These are phyloP conservation scores for Mortierella sp. DNA, from an alignment of 371 early-diverging fungal species.

Conservation along the genomic window DNA sequence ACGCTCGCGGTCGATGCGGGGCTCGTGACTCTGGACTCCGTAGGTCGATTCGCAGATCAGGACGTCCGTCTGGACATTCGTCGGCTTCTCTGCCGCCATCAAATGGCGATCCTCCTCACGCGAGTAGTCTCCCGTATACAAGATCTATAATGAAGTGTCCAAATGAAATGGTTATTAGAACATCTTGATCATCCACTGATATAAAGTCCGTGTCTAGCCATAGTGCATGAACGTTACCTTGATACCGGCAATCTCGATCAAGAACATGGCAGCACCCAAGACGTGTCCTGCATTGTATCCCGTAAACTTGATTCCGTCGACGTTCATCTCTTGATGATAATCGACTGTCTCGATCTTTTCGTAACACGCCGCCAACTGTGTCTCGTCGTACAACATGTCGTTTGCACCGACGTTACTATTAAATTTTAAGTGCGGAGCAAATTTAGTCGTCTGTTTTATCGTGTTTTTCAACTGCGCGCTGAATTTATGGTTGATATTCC, in stretches of 20 bases:
- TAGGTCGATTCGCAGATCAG: constrained; percentile 99
- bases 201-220: not conserved
- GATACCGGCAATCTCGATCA: constrained; percentile 98
- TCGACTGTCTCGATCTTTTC: constrained; percentile 98
- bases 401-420: constrained; percentile 86
- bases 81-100: constrained; percentile 98
- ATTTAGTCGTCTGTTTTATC: not conserved
- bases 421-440: not conserved
- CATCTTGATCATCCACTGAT: too few species aligned
- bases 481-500: not conserved
- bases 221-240: constrained; percentile 61
- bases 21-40: constrained; percentile 98
- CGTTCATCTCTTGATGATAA: constrained; percentile 97
- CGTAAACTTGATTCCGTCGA: constrained; percentile 97
- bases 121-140: constrained; percentile 99
- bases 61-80: constrained; percentile 87
- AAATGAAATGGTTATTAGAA: not conserved
- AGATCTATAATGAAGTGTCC: constrained; percentile 61
- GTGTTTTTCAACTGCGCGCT: too few species aligned
- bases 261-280: constrained; percentile 99
- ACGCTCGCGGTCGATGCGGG: constrained; percentile 95
- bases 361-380: constrained; percentile 93
- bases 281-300: constrained; percentile 99
- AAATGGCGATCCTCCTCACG: constrained; percentile 99
- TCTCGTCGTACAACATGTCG: constrained; percentile 96